Conservation (phyloP, 192 early-diverging fungal genomes). For the Coemansia sp. region DNA sequence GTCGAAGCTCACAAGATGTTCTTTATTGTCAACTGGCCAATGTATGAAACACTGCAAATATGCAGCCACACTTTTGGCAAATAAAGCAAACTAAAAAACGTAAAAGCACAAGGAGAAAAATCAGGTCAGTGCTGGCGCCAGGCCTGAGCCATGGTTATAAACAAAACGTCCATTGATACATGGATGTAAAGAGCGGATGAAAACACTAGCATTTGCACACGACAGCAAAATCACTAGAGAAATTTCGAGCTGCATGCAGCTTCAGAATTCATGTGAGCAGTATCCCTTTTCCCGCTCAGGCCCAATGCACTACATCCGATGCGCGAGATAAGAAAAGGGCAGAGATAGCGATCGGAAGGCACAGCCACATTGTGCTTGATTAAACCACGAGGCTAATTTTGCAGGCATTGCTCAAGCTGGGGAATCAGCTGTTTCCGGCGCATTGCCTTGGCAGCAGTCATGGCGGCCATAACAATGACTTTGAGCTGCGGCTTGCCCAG, state of each 20-base stretch:
- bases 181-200: background rate
- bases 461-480: conserved; percentile 36
- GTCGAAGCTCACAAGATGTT: background rate
- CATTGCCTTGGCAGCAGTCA: conserved; percentile 46
- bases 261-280: conserved; percentile 1
- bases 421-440: conserved; percentile 47
- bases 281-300: background rate
- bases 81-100: background rate
- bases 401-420: conserved; percentile 23
- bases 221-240: background rate
- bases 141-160: background rate
- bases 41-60: background rate
- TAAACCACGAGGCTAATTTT: background rate
- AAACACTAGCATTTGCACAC: background rate
- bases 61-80: background rate
- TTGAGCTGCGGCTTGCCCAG: conserved; percentile 45
- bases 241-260: conserved; percentile 5
- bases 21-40: background rate
- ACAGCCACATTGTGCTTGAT: background rate
- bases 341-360: conserved; percentile 4
- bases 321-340: background rate
- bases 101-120: background rate
- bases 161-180: background rate
- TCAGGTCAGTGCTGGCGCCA: background rate
- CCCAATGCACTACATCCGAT: background rate